Conservation (phyloP, 495 filamentous ascomycete species). For the Durotheca rogersii region DNA sequence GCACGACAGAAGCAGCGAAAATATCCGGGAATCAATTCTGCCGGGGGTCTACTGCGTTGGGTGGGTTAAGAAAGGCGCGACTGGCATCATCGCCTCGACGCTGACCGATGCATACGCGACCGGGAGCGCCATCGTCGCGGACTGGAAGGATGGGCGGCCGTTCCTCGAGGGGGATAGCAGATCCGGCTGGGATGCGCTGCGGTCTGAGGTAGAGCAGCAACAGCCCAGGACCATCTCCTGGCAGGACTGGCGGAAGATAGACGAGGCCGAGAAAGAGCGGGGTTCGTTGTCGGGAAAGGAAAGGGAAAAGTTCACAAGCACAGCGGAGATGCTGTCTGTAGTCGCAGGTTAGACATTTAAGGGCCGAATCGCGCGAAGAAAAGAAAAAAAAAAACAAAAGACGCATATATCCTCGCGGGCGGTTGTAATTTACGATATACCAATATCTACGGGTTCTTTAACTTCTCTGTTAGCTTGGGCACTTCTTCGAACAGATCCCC, state of each 20-base stretch:
- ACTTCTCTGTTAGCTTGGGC: conserved; percentile 93
- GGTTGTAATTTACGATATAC: conserved; percentile 18
- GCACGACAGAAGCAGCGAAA: conserved; percentile 19
- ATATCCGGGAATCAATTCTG: conserved; percentile 7
- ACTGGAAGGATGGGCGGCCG: conserved; percentile 56
- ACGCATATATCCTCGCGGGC: conserved; percentile 15
- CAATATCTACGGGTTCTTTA: conserved; percentile 61
- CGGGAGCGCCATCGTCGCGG: conserved; percentile 73
- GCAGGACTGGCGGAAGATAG: conserved; percentile 85
- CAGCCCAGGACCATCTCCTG: conserved; percentile 63
- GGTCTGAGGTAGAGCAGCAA: conserved; percentile 39
- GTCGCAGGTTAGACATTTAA: conserved; percentile 40
- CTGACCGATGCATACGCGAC: conserved; percentile 95
- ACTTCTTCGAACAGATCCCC: conserved; percentile 95
- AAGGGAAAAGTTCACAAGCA: conserved; percentile 79
- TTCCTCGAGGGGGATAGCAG: conserved; percentile 53
- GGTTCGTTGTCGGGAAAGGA: conserved; percentile 70
- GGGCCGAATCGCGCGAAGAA: not conserved
- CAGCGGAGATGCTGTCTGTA: conserved; percentile 72
- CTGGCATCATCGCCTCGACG: conserved; percentile 92
- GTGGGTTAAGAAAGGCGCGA: conserved; percentile 95
- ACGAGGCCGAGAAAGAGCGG: conserved; percentile 68
- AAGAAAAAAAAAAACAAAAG: conserved; percentile 8
- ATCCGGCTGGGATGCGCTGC: conserved; percentile 67
- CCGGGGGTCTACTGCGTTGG: conserved; percentile 91